These are phyloP conservation scores for Kazachstania psychrophila DNA, from an alignment of 805 yeast species.

Conservation along the genomic window DNA sequence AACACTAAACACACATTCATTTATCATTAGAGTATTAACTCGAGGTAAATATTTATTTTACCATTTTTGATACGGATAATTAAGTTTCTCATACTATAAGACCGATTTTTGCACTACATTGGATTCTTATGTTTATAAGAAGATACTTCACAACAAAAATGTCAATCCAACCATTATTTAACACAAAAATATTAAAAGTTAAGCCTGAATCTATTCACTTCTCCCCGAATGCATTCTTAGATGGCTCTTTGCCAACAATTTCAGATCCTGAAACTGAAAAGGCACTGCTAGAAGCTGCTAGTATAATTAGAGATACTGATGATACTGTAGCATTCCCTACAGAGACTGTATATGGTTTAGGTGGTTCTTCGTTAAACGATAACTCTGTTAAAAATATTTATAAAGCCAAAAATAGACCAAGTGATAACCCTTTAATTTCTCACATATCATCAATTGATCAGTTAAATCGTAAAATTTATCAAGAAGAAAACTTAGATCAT, in stretches of 20 bases:
- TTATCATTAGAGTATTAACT: no score
- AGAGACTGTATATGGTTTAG: constrained; percentile 94
- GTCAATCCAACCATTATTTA: constrained; percentile 7
- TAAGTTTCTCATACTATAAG: neutral
- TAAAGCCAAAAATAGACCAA: constrained; percentile 84
- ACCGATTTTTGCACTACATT: neutral
- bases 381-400: constrained; percentile 70
- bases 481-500: constrained; percentile 11
- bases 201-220: constrained; percentile 45
- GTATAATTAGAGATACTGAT: constrained; percentile 38
- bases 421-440: constrained; percentile 89
- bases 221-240: constrained; percentile 27
- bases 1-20: no score
- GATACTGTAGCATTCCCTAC: constrained; percentile 89
- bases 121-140: constrained; percentile 3
- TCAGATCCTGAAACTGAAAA: constrained; percentile 43
- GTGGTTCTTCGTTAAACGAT: constrained; percentile 73
- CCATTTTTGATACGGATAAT: neutral
- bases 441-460: constrained; percentile 77
- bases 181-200: constrained; percentile 45
- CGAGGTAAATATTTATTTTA: no score
- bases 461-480: constrained; percentile 50
- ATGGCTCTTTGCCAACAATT: constrained; percentile 36
- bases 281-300: constrained; percentile 51
- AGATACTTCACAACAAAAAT: neutral